Percentiles rank a stretch among this genome's conserved stretches.
phyloP scores from a whole-genome alignment of 1,284 basidiomycete genomes.

The Sanghuangporus sanghuang region DNA sequence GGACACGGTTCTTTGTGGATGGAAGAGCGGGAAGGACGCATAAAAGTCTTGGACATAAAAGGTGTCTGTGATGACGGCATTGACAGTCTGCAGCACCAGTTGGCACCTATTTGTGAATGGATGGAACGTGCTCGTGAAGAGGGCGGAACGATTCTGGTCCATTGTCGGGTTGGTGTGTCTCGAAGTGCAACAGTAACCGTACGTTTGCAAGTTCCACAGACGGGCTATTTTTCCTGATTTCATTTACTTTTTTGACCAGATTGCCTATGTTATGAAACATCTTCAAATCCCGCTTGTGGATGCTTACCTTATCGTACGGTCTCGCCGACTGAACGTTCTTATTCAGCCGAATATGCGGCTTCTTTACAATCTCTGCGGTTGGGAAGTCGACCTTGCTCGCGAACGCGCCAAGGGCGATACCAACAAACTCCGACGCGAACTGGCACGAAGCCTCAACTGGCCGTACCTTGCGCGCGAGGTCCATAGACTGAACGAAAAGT shows the following conservation, averaged over 20 bases:
- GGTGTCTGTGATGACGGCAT: slow-evolving; percentile 94
- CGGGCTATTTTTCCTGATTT: not conserved
- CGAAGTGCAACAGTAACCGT: slow-evolving; percentile 90
- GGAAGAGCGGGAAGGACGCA: slow-evolving; percentile 81
- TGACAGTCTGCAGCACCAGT: slow-evolving; percentile 85
- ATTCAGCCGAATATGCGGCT: slow-evolving; percentile 94
- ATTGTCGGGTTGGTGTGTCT: slow-evolving; percentile 94
- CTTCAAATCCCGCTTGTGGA: slow-evolving; percentile 85
- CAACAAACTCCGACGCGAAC: slow-evolving; percentile 45
- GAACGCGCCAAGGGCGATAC: slow-evolving; percentile 54
- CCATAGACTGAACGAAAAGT: slow-evolving; percentile 76
- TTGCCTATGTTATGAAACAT: slow-evolving; percentile 97
- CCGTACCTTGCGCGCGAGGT: slow-evolving; percentile 77
- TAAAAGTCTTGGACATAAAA: slow-evolving; percentile 86
- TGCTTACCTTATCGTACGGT: slow-evolving; percentile 88
- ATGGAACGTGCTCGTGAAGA: slow-evolving; percentile 80
- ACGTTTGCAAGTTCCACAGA: slow-evolving; percentile 27
- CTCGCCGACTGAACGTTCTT: slow-evolving; percentile 75
- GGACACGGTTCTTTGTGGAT: slow-evolving; percentile 77
- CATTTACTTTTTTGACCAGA: slow-evolving; percentile 32
- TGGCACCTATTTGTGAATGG: slow-evolving; percentile 87
- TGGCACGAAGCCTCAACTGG: slow-evolving; percentile 67
- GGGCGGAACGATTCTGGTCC: slow-evolving; percentile 90
- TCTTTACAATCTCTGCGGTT: slow-evolving; percentile 89
- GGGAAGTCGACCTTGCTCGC: slow-evolving; percentile 82